These are phyloP conservation scores for Moesziomyces sp. DNA, from an alignment of 1,284 basidiomycete genomes.

Conservation along the genomic window DNA sequence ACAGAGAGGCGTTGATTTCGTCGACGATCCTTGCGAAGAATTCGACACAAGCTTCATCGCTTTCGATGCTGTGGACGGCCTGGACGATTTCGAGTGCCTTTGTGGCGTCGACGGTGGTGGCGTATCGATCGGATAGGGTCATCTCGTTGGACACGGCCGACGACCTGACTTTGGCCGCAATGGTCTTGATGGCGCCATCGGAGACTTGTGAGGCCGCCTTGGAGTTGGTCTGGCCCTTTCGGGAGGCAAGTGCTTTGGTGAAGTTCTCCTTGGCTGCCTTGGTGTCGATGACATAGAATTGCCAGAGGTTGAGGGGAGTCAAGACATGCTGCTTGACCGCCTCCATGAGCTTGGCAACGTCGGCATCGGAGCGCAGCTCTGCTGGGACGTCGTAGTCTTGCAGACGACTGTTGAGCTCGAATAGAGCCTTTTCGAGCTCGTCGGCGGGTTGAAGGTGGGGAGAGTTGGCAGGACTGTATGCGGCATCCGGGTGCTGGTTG, in stretches of 20 bases:
- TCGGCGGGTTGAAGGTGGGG: constrained; percentile 62
- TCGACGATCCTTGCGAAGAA: constrained; percentile 49
- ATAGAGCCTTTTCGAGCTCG: constrained; percentile 56
- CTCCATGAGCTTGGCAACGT: constrained; percentile 49
- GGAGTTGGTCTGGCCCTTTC: constrained; percentile 12
- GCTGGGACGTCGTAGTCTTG: constrained; percentile 38
- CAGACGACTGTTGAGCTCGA: constrained; percentile 47
- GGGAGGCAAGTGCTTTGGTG: constrained; percentile 16
- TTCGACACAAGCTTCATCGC: constrained; percentile 23
- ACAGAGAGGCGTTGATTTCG: constrained; percentile 52
- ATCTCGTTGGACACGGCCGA: constrained; percentile 54
- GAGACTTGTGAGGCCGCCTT: constrained; percentile 3
- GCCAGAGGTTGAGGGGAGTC: constrained; percentile 56
- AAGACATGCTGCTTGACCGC: constrained; percentile 56
- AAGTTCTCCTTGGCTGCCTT: constrained; percentile 42
- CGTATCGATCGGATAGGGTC: constrained; percentile 46
- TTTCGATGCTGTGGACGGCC: constrained; percentile 20
- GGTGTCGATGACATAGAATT: constrained; percentile 60
- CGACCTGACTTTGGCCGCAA: constrained; percentile 28
- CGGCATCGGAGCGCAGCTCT: constrained; percentile 45
- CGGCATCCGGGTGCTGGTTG: constrained; percentile 61
- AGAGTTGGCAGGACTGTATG: constrained; percentile 61
- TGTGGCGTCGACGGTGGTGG: constrained; percentile 47
- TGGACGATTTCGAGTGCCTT: constrained; percentile 39
- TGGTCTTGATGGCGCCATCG: constrained; percentile 18